Base-by-base conservation (phyloP, 352 stramenopile genomes). In the Phytophthora litchii region DNA sequence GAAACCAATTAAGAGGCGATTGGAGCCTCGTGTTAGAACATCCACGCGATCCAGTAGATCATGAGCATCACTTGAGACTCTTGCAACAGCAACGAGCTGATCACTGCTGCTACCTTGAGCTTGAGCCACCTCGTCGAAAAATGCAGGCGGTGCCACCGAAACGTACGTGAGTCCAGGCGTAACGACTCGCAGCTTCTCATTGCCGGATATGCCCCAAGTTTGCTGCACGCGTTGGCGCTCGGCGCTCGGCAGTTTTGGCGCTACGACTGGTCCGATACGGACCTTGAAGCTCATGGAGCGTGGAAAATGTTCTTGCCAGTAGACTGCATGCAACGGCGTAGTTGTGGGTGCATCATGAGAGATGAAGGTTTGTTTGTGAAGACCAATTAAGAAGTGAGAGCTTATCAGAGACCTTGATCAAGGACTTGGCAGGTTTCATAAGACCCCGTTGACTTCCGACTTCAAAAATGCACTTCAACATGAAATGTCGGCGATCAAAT, bases 161-260 rank as follows among this genome's bases (percentile, higher is more conserved):
- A 83, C 41, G 44, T 76, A 80, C 16, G 74, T 67, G 38, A 68
- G 54, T 4, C 74, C 74, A 20, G 72, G 60, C 3, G 52, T 55
- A 32, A 61, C 56, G 4, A 80, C 48, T 20, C 60, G 44, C 12
- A 83, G 36, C 14, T 59, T 67, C 42, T 65, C 13, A 20, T 23
- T 36, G 19, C 64, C 58, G 19, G 67, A 60, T 34, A 83, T 46
- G 1, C 59, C 62, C 73, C 73, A 82, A 11, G 50, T 68, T 59
- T 74, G 68, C 41, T 70, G 53, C 47, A 70, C 25, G 10, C 54
- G 48, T 23, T 72, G 64, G 8, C 21, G 45, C 16, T 60, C 29
- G 31, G 53, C 31, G 31, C 69, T 69, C 4, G 64, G 64, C n/a
- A 11, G 9, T 20, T 55, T 47, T 37, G 60, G 54, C 13, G 32